These are phyloP conservation scores for Pyrrhoderma lamaoense DNA, from an alignment of 1,284 basidiomycete genomes.

Conservation along the genomic window DNA sequence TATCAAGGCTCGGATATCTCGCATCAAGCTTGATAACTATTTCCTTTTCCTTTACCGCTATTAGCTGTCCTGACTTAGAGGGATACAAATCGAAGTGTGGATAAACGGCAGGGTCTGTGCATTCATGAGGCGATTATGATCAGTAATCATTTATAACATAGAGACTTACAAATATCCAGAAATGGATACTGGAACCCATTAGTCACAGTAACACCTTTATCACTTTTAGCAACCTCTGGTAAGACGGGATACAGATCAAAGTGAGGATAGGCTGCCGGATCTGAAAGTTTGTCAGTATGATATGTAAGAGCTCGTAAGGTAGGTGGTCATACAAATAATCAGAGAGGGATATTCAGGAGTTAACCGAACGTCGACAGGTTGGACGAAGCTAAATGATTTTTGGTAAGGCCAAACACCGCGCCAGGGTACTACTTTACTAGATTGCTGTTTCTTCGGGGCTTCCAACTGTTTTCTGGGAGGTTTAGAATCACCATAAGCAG, in stretches of 20 bases:
- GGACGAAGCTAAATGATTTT: neutral
- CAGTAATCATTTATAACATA: neutral
- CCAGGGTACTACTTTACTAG: conserved; percentile 2
- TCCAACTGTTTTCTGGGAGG: too few relatives aligned
- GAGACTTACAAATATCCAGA: conserved; percentile 23
- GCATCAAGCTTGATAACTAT: conserved; percentile 10
- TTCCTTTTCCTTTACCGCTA: neutral
- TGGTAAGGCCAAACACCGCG: conserved; percentile 22
- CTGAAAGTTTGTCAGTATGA: conserved; percentile 7
- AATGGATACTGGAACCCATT: conserved; percentile 22
- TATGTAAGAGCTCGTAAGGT: neutral
- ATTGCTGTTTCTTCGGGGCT: too few relatives aligned
- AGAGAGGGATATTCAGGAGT: conserved; percentile 10
- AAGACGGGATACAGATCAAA: conserved; percentile 19
- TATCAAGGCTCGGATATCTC: conserved; percentile 28
- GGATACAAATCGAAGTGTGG: conserved; percentile 16
- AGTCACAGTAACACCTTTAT: conserved; percentile 1
- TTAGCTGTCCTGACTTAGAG: neutral
- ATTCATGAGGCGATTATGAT: neutral
- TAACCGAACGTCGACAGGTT: conserved; percentile 2
- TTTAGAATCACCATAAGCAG: neutral
- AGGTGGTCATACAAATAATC: conserved; percentile 7
- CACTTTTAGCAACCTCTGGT: too few relatives aligned
- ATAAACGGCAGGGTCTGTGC: conserved; percentile 19
- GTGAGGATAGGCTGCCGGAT: conserved; percentile 20